phyloP scores from a whole-genome alignment of 345 rosid genomes.

The Microcos paniculata region DNA sequence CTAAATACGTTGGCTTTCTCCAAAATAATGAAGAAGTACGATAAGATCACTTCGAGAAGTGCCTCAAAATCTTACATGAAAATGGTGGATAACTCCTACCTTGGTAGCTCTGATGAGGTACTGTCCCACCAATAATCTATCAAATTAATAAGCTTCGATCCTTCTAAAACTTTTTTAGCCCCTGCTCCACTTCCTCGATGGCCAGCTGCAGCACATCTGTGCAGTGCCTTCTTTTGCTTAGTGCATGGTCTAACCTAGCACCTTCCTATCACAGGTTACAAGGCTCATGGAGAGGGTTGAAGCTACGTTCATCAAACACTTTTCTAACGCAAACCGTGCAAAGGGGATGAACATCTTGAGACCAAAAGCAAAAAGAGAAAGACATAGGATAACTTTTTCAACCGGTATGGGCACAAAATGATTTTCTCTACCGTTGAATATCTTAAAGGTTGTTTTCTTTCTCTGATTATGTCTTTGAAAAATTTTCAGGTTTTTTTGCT shows the following conservation, averaged over 20 bases:
- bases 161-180: background rate
- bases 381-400: constrained; percentile 57
- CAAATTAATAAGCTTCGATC: background rate
- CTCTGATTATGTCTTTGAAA: background rate
- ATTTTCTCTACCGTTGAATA: background rate
- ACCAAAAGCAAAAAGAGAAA: constrained; percentile 49
- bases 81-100: constrained; percentile 58
- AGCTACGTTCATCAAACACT: constrained; percentile 64
- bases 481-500: constrained; percentile 39
- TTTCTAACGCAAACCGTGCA: constrained; percentile 53
- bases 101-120: constrained; percentile 64
- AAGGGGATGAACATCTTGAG: constrained; percentile 61
- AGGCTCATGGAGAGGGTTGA: constrained; percentile 71
- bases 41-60: constrained; percentile 61
- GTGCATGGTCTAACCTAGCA: background rate
- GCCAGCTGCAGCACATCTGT: background rate
- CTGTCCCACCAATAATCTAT: background rate
- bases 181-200: background rate
- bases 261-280: constrained; percentile 29
- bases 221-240: background rate
- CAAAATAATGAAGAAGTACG: constrained; percentile 75
- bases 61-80: constrained; percentile 62
- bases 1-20: constrained; percentile 60
- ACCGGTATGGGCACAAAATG: constrained; percentile 33
- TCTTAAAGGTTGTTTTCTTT: background rate